Conservation (phyloP, 2,329 filamentous ascomycete species). For the Diaporthe ampelina region DNA sequence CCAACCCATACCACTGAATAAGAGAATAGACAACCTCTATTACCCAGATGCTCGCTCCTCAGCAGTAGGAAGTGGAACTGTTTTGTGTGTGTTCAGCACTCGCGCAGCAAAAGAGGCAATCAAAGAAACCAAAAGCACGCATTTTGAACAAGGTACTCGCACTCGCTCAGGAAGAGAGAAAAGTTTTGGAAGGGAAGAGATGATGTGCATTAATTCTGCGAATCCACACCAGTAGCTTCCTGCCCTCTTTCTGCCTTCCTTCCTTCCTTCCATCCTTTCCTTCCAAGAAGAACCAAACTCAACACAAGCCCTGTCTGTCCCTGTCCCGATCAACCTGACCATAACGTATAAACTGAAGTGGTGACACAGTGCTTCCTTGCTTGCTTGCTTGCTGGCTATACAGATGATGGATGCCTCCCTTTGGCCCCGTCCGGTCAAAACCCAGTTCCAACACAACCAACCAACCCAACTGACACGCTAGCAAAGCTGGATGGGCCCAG, state of each 20-base stretch:
- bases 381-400: constrained; percentile 27
- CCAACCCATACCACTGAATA: no score
- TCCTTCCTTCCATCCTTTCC: no score
- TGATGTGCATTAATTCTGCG: constrained; percentile 25
- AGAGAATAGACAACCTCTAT: no score
- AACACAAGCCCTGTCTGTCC: background rate
- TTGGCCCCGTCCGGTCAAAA: background rate
- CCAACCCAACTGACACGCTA: constrained; percentile 24
- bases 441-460: constrained; percentile 28
- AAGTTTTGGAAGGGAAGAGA: background rate
- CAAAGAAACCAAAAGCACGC: no score
- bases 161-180: no score
- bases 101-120: no score
- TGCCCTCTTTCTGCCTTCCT: no score
- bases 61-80: no score
- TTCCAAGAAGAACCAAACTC: background rate
- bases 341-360: constrained; percentile 28
- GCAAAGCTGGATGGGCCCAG: constrained; percentile 36
- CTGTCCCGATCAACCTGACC: background rate
- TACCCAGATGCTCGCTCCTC: no score
- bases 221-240: constrained; percentile 1
- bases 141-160: no score
- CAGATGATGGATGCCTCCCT: constrained; percentile 5
- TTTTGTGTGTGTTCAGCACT: no score
- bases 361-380: no score